phyloP scores from a whole-genome alignment of 768 basidiomycete species.

The Sporobolomyces roseus region DNA sequence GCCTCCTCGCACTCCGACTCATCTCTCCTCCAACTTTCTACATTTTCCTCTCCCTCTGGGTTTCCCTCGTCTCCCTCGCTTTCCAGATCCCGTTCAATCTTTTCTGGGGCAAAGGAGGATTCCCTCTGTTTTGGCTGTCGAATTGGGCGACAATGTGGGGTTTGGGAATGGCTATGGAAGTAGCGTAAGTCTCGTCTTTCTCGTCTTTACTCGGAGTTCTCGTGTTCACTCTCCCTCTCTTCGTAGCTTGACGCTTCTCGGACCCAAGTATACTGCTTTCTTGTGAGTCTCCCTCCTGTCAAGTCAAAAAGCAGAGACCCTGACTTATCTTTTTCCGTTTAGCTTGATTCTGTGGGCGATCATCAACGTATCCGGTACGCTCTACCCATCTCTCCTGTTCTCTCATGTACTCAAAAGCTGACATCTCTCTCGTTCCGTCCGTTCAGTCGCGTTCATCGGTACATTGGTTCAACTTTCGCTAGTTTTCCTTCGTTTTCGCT shows the following conservation, averaged over 20 bases:
- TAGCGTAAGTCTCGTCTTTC: background rate
- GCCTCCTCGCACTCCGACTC: constrained; percentile 15
- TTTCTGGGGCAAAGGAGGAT: constrained; percentile 46
- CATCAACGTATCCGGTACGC: constrained; percentile 14
- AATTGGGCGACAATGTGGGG: constrained; percentile 20
- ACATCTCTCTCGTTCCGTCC: constrained; percentile 45
- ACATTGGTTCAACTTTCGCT: background rate
- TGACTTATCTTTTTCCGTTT: background rate
- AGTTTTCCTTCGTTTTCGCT: background rate
- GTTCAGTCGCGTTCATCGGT: constrained; percentile 46
- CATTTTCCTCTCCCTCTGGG: constrained; percentile 27
- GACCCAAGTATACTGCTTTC: constrained; percentile 48
- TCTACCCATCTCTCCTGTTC: too few relatives aligned
- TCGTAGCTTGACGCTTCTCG: constrained; percentile 42
- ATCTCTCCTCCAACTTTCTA: constrained; percentile 14
- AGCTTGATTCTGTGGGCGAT: constrained; percentile 45
- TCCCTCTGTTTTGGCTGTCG: constrained; percentile 48
- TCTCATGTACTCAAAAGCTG: too few relatives aligned
- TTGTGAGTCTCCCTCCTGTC: constrained; percentile 30
- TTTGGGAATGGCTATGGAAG: constrained; percentile 27
- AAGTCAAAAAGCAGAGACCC: too few relatives aligned
- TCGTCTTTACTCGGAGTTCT: background rate
- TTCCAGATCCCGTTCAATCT: constrained; percentile 46
- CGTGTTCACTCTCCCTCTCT: background rate
- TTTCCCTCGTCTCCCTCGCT: constrained; percentile 47